Evolutionary conservation across 2,329 filamentous ascomycete genomes (phyloP), one percentile per base, ranked within the genome.

Genomic region (Grosmannia clavigera): DNA sequence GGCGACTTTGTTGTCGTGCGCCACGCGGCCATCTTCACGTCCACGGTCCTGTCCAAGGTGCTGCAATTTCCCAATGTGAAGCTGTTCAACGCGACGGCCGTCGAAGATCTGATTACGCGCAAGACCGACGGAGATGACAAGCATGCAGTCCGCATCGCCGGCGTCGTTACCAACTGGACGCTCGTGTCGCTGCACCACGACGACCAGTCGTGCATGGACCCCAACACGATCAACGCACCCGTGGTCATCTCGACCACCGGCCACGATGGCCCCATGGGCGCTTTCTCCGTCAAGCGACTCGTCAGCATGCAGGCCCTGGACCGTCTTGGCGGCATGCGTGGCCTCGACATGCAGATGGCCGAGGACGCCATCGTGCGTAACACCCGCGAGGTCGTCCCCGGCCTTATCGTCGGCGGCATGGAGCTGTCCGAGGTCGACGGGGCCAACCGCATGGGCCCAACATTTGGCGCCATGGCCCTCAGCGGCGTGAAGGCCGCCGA

Each of bases 151-250:
- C 84, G 88, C 64, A 85, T 96, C 65, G 88, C 90, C 10, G 91
- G 91, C 68, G 91, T 96, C 1, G 92, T 96, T 60, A 95, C 90
- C 68, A 96, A 96, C 81, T 96, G 91, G 91, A 96, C 91, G 1
- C 81, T 96, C 31, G 91, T 96, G 56, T 83, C 86, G 52, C 88
- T 92, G 79, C 87, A 92, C 73, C 88, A 92, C 73, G 87, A 91
- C 70, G 88, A 92, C 71, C 90, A 95, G 77, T 88, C 84, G 63
- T 96, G 91, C 86, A 95, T 96, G 91, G 92, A 96, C 73, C 91
- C 91, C 66, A 95, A 94, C 82, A 96, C 91, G 68, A 95, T 96
- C 81, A 96, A 95, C 70, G 90, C 90, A 0, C 90, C 91, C 1
- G 74, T 96, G 61, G 79, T 96, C 69, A 88, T 96, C 76, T 90